Base-by-base conservation (phyloP, 257 asterid genomes). In the Rubia yunnanensis region DNA sequence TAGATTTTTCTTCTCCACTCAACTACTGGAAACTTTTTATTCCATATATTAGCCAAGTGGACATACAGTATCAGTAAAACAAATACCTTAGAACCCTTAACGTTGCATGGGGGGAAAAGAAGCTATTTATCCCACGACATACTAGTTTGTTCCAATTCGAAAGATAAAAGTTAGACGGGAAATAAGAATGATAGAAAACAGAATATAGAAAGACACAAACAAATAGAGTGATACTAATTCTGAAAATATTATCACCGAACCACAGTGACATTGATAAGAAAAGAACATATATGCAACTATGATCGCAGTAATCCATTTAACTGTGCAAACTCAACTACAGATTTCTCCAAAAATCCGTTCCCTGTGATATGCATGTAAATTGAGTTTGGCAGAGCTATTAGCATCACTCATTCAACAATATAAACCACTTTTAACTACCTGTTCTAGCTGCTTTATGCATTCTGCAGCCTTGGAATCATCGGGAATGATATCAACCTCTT, bases 391-490 rank as follows among this genome's bases (percentile, higher is more conserved):
- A 49, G 46, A 56, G 32, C n/a, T 28, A 6, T 50, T 15, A 39
- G 63, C 39, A 35, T 60, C 17, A n/a, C 3, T 60, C 57, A 14
- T 24, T 73, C 35, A 36, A 67, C 56, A 36, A 5, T 49, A 26
- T 53, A 75, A 68, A 73, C 52, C 4, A 44, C 7, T 44, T 20
- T 63, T 74, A 57, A 55, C 48, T 53, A 91, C 98, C 98, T 91
- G 96, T 74, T 88, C 89, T 74, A 91, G 74, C 78, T 88, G 95
- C 84, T 78, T 78, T 36, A 86, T 75, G 66, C 91, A 83, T 81
- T 91, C 96, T 24, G 48, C 69, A 52, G 80, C 73, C 74, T 82
- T 88, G 18, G 96, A 82, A 74, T 91, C 98, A 53, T 83, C 98
- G 5, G 79, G 86, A 63, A 89, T 62, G 60, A 86, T 66, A 70